Evolutionary conservation across 192 early-diverging fungal genomes (phyloP), one percentile per base, ranked within the genome.

Genomic region (Coemansia reversa): DNA sequence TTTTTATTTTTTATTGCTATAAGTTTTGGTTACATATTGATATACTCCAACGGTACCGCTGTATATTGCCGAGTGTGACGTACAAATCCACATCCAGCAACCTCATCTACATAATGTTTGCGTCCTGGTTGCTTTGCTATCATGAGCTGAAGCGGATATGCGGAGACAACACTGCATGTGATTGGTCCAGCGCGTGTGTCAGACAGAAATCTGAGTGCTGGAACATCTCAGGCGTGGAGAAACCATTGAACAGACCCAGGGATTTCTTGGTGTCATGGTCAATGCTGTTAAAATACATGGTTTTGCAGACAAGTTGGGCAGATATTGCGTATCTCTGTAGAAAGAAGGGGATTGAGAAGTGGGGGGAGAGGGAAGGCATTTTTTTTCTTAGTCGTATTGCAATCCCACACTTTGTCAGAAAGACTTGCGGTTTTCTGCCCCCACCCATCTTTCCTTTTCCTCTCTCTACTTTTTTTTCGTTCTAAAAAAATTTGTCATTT

Each of bases 141-240:
- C 39, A 45, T 16, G 9, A 45, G 39, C 14, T 16, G 9, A 45
- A 45, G 39, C 39, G 39, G 39, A 45, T 45, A 12, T 45, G 39
- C 39, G 39, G 39, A 45, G 39, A 45, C 39, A 45, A 45, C 16
- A 16, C 39, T 1, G 60, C 27, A n/a, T 51, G 47, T 61, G 60
- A 61, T 61, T 61, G 60, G 60, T 61, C 60, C 60, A 61, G 47
- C 60, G 29, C 60, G 51, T 30, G 12, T 45, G 14, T 45, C 39
- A 45, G 14, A 45, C 39, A 45, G 14, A 3, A 45, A 45, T 45
- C 39, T 14, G 12, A 45, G 39, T 2, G 14, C 39, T 16, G 39
- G 39, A 16, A 3, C 39, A 16, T 5, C 12, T 45, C 39, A 11
- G 39, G 14, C 39, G 39, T 16, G 12, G 39, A 45, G 7, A 45